Base-by-base conservation (phyloP, 2,329 filamentous ascomycete species). In the Lasiodiplodia theobromae region DNA sequence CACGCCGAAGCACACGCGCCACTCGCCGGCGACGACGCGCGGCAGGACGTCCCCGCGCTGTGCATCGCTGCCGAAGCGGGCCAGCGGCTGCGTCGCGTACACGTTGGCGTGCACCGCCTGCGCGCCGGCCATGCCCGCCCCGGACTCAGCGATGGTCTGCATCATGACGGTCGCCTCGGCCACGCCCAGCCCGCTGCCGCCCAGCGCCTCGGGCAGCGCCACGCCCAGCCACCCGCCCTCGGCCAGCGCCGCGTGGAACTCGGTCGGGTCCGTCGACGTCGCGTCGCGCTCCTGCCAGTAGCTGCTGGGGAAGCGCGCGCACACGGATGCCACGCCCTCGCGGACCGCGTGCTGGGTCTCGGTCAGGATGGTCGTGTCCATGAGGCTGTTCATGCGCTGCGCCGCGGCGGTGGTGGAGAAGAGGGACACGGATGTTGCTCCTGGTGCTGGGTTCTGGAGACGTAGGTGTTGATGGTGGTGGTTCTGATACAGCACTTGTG, bases 141-240 rank as follows among this genome's bases (percentile, higher is more conserved):
- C 92, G 2, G 72, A 90, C 80, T 94, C 91, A 0, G 90, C 83
- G 68, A 94, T 92, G 2, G 92, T 92, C 74, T 96, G 92, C 84
- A 96, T 86, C 92, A 96, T 95, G 86, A 95, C 92, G 0, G 90
- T 92, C 0, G 92, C 92, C 76, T 96, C 92, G 0, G 91, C 90
- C 44, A 96, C 93, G 10, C 89, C 92, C 10, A 96, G 80, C 0
- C 91, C 92, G 1, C 91, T 86, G 0, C 92, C 93, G 3, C 93
- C 92, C 0, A 93, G 85, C 0, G 87, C 83, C 75, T 94, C 91
- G 0, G 92, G 92, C 3, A 96, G 81, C 0, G 92, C 92, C 72
- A 95, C 94, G 2, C 92, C 92, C 51, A 96, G 86, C 91, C 92
- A 96, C 7, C 93, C 92, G 71, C 89, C 91, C 68, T 87, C 87